These are phyloP conservation scores for Panicum virgatum DNA, from an alignment of 202 grass and related monocot species.

Conservation along the genomic window DNA sequence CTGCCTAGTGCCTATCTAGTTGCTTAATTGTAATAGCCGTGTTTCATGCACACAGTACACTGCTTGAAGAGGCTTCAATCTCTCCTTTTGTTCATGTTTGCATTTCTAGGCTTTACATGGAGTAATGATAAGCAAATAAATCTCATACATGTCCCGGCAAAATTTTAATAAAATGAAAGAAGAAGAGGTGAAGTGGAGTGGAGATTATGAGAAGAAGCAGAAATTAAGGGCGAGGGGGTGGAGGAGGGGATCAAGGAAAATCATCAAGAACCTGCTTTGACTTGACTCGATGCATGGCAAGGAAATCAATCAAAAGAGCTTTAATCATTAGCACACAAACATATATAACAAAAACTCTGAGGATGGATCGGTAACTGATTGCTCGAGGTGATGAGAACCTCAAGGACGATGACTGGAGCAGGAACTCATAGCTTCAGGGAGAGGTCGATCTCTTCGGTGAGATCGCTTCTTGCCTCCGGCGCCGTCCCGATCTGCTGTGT, in stretches of 20 bases:
- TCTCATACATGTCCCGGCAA: not conserved
- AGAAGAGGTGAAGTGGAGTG: not conserved
- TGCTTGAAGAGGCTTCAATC: not conserved
- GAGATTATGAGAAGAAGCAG: not conserved
- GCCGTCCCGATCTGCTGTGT: constrained; percentile 28
- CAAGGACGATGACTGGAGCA: not conserved
- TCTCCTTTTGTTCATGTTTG: not conserved
- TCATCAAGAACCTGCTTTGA: constrained; percentile 14
- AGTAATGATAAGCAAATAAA: not conserved
- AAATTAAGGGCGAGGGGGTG: not conserved
- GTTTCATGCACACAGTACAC: not conserved
- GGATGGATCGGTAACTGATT: not conserved
- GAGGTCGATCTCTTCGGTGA: constrained; percentile 56
- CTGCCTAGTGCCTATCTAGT: not conserved
- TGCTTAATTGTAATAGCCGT: not conserved
- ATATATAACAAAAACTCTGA: not conserved
- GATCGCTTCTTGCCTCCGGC: constrained; percentile 21
- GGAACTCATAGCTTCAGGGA: constrained; percentile 62
- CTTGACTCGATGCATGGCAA: not conserved
- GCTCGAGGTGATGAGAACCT: constrained; percentile 27
- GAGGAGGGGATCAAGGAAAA: not conserved
- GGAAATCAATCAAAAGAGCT: constrained; percentile 5
- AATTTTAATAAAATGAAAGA: not conserved
- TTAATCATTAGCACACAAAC: not conserved
- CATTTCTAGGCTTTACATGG: constrained; percentile 21